phyloP scores from a whole-genome alignment of 139 green algal genomes.

The Penium margaritaceum region DNA sequence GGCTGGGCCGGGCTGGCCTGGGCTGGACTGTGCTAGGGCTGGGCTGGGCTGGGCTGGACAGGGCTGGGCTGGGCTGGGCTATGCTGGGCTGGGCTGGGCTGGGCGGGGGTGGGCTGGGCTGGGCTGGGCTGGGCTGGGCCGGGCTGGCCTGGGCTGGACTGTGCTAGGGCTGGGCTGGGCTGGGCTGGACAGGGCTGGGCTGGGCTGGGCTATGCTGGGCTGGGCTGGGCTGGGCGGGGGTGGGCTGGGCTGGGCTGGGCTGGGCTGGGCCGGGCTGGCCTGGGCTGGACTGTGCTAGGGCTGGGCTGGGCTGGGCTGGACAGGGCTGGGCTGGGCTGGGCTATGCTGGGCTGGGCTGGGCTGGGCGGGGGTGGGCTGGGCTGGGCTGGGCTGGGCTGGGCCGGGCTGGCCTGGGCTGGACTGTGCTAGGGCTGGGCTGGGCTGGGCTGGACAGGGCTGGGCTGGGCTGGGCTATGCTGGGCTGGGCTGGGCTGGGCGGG shows the following conservation, averaged over 20 bases:
- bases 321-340: slow-evolving; percentile 4
- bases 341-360: slow-evolving; percentile 9
- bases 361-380: slow-evolving; percentile 1
- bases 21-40: not conserved
- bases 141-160: not conserved
- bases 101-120: slow-evolving; percentile 3
- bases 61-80: slow-evolving; percentile 8
- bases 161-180: slow-evolving; percentile 8
- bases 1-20: not conserved
- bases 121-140: not conserved
- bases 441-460: too few species aligned
- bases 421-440: not conserved
- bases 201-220: slow-evolving; percentile 5
- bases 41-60: slow-evolving; percentile 8
- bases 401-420: not conserved
- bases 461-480: slow-evolving; percentile 7
- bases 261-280: not conserved
- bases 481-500: slow-evolving; percentile 6
- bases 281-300: not conserved
- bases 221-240: slow-evolving; percentile 5
- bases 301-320: slow-evolving; percentile 11
- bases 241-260: slow-evolving; percentile 3
- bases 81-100: slow-evolving; percentile 7
- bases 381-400: not conserved
- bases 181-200: slow-evolving; percentile 3